Evolutionary conservation across 192 early-diverging fungal species (phyloP).

Genomic region (Chytriomyces hyalinus): DNA sequence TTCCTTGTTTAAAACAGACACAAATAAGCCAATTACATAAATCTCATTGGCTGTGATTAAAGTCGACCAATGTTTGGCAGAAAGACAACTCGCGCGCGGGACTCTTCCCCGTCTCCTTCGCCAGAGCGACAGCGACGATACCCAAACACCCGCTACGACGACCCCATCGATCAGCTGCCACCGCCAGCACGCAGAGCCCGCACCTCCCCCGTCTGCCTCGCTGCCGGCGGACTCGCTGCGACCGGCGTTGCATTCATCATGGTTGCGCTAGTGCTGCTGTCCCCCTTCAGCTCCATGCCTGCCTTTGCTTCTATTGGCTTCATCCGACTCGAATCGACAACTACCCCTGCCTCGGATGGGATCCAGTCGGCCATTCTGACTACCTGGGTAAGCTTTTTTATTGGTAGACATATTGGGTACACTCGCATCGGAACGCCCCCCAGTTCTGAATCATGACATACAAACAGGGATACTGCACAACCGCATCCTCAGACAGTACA

Average conservation of each 20-base stretch:
- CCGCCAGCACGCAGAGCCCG: neutral
- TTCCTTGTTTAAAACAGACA: no score
- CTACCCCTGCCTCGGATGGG: neutral
- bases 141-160: no score
- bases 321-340: neutral
- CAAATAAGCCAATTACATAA: no score
- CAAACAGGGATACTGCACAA: slow-evolving; percentile 26
- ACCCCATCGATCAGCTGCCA: neutral
- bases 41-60: no score
- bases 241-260: neutral
- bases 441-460: neutral
- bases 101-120: no score
- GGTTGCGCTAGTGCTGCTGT: neutral
- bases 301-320: slow-evolving; percentile 11
- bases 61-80: no score
- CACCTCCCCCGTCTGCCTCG: neutral
- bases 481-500: neutral
- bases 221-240: neutral
- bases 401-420: neutral
- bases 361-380: slow-evolving; percentile 17
- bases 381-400: slow-evolving; percentile 14
- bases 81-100: no score
- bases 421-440: neutral
- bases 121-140: no score
- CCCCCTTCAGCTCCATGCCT: slow-evolving; percentile 23